These are phyloP conservation scores for Fibroporia radiculosa DNA, from an alignment of 768 basidiomycete species.

Conservation along the genomic window DNA sequence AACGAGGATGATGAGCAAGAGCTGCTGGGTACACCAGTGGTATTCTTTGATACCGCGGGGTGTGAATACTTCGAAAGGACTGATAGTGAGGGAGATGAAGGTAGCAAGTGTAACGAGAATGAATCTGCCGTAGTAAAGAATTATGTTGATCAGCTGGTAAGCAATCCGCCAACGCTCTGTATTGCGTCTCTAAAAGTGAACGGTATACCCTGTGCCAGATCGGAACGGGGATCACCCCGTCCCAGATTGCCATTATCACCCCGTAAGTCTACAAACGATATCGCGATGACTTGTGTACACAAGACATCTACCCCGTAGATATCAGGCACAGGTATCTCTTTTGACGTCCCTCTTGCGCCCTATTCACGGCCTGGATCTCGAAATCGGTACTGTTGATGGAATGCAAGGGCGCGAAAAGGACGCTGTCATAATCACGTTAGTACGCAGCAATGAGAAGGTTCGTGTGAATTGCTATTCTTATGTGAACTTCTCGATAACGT, in stretches of 20 bases:
- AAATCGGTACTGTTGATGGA: conserved; percentile 93
- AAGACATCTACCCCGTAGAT: conserved; percentile 47
- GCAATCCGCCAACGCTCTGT: conserved; percentile 12
- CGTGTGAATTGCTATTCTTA: conserved; percentile 8
- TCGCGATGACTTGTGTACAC: no score
- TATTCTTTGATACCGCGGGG: conserved; percentile 93
- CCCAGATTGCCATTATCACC: conserved; percentile 82
- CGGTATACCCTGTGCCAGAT: conserved; percentile 39
- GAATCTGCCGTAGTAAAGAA: conserved; percentile 79
- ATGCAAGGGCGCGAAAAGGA: conserved; percentile 98
- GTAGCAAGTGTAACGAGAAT: conserved; percentile 90
- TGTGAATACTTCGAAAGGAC: conserved; percentile 88
- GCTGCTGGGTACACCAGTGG: conserved; percentile 64
- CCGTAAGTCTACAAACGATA: conserved; percentile 41
- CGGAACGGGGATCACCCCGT: conserved; percentile 48
- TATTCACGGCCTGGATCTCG: conserved; percentile 57
- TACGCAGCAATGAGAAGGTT: conserved; percentile 84
- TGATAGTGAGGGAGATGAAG: conserved; percentile 78
- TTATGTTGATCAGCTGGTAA: conserved; percentile 77
- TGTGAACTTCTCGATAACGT: conserved; percentile 6
- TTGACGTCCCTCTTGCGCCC: conserved; percentile 72
- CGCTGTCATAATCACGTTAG: conserved; percentile 86
- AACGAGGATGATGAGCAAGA: conserved; percentile 69
- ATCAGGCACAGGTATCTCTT: conserved; percentile 90
- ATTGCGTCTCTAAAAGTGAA: neutral